Conservation (phyloP, 2,329 filamentous ascomycete genomes). For the Xylariaceae sp. region DNA sequence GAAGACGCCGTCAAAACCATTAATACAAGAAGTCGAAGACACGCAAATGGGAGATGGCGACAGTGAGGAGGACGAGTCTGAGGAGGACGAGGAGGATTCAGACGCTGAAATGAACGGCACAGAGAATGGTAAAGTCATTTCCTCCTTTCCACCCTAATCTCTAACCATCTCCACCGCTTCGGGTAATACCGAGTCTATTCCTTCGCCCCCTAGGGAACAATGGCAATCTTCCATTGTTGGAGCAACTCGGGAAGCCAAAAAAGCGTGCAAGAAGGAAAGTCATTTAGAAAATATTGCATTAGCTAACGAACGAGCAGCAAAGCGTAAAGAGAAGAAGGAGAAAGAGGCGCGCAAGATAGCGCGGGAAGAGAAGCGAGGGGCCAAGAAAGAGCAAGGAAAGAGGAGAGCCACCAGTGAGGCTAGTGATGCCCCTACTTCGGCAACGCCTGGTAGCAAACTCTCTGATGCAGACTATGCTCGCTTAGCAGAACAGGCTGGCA, state of each 20-base stretch:
- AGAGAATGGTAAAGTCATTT: conserved; percentile 37
- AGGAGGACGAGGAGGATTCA: conserved; percentile 46
- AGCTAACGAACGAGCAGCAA: conserved; percentile 37
- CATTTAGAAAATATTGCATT: conserved; percentile 33
- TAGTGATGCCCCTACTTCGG: conserved; percentile 44
- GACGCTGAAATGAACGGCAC: conserved; percentile 45
- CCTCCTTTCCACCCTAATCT: conserved; percentile 3
- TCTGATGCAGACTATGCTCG: conserved; percentile 63
- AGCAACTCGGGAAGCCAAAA: conserved; percentile 35
- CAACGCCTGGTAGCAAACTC: conserved; percentile 49
- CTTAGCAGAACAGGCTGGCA: conserved; percentile 68
- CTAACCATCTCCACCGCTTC: conserved; percentile 26
- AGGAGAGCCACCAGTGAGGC: conserved; percentile 17
- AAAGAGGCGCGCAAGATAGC: conserved; percentile 37
- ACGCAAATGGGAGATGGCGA: conserved; percentile 51
- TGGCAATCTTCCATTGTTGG: conserved; percentile 10
- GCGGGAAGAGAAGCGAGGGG: conserved; percentile 50
- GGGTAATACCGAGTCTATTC: conserved; percentile 35
- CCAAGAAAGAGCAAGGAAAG: conserved; percentile 46
- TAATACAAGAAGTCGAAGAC: conserved; percentile 46
- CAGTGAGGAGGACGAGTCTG: conserved; percentile 57
- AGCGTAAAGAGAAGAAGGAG: conserved; percentile 46
- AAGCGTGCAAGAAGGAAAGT: conserved; percentile 39
- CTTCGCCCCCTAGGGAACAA: conserved; percentile 3
- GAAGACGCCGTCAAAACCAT: conserved; percentile 46